Percentiles rank a stretch among this genome's conserved stretches.
phyloP scores from a whole-genome alignment of 2,329 filamentous ascomycete genomes.

The Xylaria sp. region DNA sequence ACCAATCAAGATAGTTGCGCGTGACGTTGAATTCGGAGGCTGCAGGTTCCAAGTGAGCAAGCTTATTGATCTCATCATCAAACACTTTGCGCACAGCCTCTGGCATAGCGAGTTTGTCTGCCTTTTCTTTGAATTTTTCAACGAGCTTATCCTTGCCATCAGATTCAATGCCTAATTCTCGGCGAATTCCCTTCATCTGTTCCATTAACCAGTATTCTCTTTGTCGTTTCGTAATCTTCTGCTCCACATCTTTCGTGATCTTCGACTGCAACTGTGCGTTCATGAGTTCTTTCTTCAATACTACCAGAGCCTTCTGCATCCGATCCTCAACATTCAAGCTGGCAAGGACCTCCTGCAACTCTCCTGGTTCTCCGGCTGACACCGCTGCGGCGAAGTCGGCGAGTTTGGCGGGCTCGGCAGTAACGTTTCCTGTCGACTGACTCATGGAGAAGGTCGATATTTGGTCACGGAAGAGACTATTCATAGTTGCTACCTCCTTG shows the following conservation, averaged over 20 bases:
- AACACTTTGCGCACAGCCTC: constrained; percentile 97
- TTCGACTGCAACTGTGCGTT: constrained; percentile 97
- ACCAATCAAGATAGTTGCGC: constrained; percentile 96
- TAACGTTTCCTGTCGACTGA: constrained; percentile 92
- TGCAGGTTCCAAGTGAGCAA: constrained; percentile 91
- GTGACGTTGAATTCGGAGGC: constrained; percentile 99
- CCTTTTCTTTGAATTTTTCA: constrained; percentile 97
- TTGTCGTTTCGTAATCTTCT: constrained; percentile 95
- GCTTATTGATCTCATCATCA: constrained; percentile 96
- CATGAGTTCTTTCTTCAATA: constrained; percentile 98
- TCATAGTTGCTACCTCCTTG: constrained; percentile 93
- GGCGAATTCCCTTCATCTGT: constrained; percentile 97
- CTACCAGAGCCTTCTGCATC: constrained; percentile 86
- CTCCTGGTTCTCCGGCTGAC: constrained; percentile 88
- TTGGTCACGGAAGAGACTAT: constrained; percentile 94
- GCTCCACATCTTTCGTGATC: constrained; percentile 97
- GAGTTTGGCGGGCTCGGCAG: constrained; percentile 90
- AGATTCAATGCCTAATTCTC: constrained; percentile 94
- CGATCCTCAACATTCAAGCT: constrained; percentile 91
- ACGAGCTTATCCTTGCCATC: constrained; percentile 98
- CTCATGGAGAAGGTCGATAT: constrained; percentile 97
- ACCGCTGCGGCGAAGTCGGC: constrained; percentile 97
- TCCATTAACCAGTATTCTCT: constrained; percentile 99
- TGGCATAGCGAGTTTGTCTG: constrained; percentile 91
- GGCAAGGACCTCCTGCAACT: constrained; percentile 89